phyloP scores from a whole-genome alignment of 1,139 yeast species.

The Chernovozyma aurita region DNA sequence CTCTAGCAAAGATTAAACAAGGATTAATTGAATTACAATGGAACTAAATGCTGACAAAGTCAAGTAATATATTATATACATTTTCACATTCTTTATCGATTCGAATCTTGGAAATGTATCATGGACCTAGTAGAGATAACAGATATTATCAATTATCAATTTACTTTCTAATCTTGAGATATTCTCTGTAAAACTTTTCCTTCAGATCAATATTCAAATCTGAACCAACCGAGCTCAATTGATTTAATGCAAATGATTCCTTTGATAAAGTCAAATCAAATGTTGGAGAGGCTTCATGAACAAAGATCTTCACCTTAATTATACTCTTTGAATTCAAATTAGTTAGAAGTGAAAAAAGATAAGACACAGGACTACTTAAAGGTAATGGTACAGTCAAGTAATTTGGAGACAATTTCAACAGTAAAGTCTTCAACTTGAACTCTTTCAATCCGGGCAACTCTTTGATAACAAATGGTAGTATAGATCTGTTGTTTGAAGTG shows the following conservation, averaged over 20 bases:
- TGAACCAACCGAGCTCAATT: constrained; percentile 24
- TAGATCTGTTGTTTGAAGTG: constrained; percentile 59
- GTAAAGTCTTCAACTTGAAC: constrained; percentile 37
- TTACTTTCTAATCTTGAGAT: constrained; percentile 18
- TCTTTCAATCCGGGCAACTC: constrained; percentile 6
- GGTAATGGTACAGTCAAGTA: constrained; percentile 35
- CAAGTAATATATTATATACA: too few relatives aligned
- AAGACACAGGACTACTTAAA: constrained; percentile 15
- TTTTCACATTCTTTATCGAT: too few relatives aligned
- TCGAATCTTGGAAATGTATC: too few relatives aligned
- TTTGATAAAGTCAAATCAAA: constrained; percentile 16
- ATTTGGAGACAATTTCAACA: constrained; percentile 37
- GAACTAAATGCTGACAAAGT: too few relatives aligned
- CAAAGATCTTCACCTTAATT: constrained; percentile 24
- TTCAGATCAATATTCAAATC: constrained; percentile 26
- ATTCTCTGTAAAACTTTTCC: constrained; percentile 31
- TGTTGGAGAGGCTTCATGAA: constrained; percentile 10
- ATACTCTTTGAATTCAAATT: constrained; percentile 17
- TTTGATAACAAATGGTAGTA: constrained; percentile 39
- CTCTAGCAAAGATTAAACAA: too few relatives aligned
- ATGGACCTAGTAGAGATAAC: too few relatives aligned
- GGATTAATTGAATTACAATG: too few relatives aligned
- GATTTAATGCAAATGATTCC: constrained; percentile 26
- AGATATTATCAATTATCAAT: too few relatives aligned
- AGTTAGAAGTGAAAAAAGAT: constrained; percentile 22